A percentile compares a stretch with the other conserved stretches of the same genome.
Evolutionary conservation across 2,329 filamentous ascomycete species (phyloP).

Genomic region (Trichophyton verrucosum): DNA sequence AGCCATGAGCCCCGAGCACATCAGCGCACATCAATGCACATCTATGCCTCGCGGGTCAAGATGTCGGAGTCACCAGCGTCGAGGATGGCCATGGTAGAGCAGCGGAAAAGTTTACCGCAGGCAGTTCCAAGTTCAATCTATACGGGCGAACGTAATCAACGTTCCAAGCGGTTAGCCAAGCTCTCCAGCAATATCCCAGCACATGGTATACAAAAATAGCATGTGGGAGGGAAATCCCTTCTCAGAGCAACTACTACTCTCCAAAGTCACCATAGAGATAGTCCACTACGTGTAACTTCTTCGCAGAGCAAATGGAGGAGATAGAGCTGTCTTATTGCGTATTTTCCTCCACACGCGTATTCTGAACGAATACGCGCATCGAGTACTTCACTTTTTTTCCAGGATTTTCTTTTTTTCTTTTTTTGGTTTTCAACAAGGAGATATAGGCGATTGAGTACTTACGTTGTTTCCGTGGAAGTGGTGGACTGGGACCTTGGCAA

Average conservation of each 20-base stretch:
- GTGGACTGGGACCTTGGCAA: conserved; percentile 89
- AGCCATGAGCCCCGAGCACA: neutral
- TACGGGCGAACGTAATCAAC: conserved; percentile 14
- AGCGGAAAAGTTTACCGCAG: conserved; percentile 97
- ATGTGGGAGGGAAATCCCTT: conserved; percentile 9
- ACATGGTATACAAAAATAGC: neutral
- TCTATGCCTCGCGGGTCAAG: conserved; percentile 41
- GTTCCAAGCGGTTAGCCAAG: conserved; percentile 14
- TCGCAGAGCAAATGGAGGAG: conserved; percentile 10
- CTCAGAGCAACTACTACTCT: conserved; percentile 13
- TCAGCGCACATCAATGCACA: neutral
- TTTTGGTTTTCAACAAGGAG: too few species aligned
- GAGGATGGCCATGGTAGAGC: conserved; percentile 91
- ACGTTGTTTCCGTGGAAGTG: conserved; percentile 99
- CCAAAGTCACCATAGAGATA: conserved; percentile 16
- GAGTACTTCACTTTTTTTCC: neutral
- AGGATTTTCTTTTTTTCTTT: conserved; percentile 1
- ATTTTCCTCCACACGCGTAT: neutral
- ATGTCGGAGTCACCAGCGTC: conserved; percentile 99
- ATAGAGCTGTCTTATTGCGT: conserved; percentile 13
- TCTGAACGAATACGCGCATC: neutral
- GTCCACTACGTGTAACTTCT: conserved; percentile 9
- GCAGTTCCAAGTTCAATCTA: conserved; percentile 97
- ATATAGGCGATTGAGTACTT: conserved; percentile 41
- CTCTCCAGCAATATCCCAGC: conserved; percentile 10